Evolutionary conservation across 176 grass and related monocot genomes (phyloP), one percentile per base, ranked within the genome.

Genomic region (Elymus sibiricus): DNA sequence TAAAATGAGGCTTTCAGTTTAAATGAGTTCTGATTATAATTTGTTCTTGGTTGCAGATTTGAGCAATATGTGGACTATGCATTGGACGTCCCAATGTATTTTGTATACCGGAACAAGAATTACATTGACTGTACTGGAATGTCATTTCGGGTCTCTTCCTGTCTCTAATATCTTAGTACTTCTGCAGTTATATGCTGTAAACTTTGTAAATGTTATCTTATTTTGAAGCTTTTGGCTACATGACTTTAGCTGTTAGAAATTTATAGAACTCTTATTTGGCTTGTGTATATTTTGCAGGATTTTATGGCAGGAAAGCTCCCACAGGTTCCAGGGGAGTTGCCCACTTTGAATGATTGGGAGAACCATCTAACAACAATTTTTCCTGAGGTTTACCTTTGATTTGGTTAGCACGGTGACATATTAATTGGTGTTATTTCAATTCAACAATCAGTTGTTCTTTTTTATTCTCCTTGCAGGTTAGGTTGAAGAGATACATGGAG

Each of bases 341-440:
- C 97, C 68, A 99, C 90, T 73, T 71, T 99, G 79, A 97, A 96
- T 78, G 97, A 99, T 58, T 99, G 97, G 97, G 97, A 99, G 88
- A 99, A 99, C 80, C 97, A 99, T 91, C 92, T 99, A 88, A 99
- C 97, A 63, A 99, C 97, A 81, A 99, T 99, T 91, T 99, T 99
- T 42, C 97, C 97, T 78, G 97, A 99, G 92, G 97, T 98, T 85
- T 79, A 16, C 19, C 46, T 79, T 79, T 59, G 22, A 77, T 68
- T 64, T 56, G 15, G 26, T 81, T 85, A 31, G 39, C 16, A 25
- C 29, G 55, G 43, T 88, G 44, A 9, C 43, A 69, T 86, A 76
- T 71, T 65, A 38, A 17, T 72, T 7, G 9, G 43, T 63, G 28
- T 10, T 87, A 31, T 51, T 43, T 89, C 17, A 81, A 55, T 76